These are phyloP conservation scores for Apostasia shenzhenica DNA, from an alignment of 106 monocot genomes.

Conservation along the genomic window DNA sequence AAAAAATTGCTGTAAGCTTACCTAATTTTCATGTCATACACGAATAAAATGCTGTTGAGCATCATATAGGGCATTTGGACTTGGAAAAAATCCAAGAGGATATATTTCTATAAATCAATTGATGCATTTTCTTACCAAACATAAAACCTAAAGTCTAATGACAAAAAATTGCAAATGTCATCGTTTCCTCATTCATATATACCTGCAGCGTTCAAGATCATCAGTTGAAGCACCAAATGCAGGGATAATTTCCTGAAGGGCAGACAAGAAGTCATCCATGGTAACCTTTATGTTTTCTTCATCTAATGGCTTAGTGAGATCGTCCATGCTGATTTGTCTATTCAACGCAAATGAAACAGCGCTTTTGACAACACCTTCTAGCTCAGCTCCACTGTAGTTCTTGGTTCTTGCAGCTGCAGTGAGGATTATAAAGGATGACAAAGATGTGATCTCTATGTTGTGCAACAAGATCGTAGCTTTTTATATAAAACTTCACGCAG, in stretches of 20 bases:
- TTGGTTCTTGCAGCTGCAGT: constrained; percentile 87
- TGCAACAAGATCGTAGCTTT: no score
- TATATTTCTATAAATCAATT: no score
- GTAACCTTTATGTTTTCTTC: constrained; percentile 94
- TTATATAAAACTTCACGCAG: no score
- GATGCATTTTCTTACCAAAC: no score
- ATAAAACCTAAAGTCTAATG: no score
- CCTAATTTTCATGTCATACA: no score
- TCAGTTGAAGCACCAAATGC: constrained; percentile 97
- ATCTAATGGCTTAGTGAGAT: constrained; percentile 89
- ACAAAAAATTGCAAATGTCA: no score
- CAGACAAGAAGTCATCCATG: constrained; percentile 91
- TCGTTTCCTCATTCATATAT: not conserved
- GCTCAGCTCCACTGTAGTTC: constrained; percentile 97
- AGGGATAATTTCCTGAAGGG: constrained; percentile 74
- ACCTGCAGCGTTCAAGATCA: constrained; percentile 94
- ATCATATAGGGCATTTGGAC: no score
- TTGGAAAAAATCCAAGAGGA: no score
- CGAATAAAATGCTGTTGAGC: no score
- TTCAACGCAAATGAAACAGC: constrained; percentile 93
- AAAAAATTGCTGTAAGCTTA: no score
- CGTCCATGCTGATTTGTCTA: constrained; percentile 90
- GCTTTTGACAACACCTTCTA: constrained; percentile 99
- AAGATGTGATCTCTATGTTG: no score
- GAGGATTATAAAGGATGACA: constrained; percentile 7